Evolutionary conservation across 1,139 yeast genomes (phyloP), one percentile per base, ranked within the genome.

Genomic region (Wickerhamomyces sp.): DNA sequence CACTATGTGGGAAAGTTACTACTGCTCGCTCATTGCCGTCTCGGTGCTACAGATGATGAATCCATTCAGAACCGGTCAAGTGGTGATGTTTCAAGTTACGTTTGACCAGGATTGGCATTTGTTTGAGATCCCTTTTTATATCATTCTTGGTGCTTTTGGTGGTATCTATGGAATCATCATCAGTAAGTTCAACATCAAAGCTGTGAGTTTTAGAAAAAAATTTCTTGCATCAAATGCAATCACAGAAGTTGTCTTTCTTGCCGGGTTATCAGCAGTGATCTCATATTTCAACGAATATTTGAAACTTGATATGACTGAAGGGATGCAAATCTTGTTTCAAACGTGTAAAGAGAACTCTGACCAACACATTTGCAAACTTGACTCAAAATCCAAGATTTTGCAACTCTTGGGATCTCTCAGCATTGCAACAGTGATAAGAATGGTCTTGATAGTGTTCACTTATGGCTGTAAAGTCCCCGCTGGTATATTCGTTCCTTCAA

Each of bases 61-160:
- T 51, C 97, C 99, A 1, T 91, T 89, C 55, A 70, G 96, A 52
- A 86, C 93, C 0, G 98, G 98, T 2, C 96, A 89, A 59, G 72
- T 91, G 48, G 96, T 91, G 7, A 66, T 91, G 59, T 93, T 93
- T 57, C 87, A 88, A 51, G 96, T 93, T 15, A 71, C 74, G 13
- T 93, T 88, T 55, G 89, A 85, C 48, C 75, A 79, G 10, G 74
- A 78, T 44, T 93, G 98, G 98, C 89, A 76, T 50, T 75, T 78
- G 43, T 81, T 80, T 56, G 98, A 93, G 54, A 67, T 89, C 11
- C 87, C 95, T 1, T 69, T 87, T 38, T 91, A 83, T 52, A 68
- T 86, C 4, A 37, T 89, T 3, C 54, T 91, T 16, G 99, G 98
- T 0, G 53, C 84, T 0, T 89, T 89, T 64, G 98, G 98, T 3